These are phyloP conservation scores for Cucurbita argyrosperma DNA, from an alignment of 306 rosid species.

Conservation along the genomic window DNA sequence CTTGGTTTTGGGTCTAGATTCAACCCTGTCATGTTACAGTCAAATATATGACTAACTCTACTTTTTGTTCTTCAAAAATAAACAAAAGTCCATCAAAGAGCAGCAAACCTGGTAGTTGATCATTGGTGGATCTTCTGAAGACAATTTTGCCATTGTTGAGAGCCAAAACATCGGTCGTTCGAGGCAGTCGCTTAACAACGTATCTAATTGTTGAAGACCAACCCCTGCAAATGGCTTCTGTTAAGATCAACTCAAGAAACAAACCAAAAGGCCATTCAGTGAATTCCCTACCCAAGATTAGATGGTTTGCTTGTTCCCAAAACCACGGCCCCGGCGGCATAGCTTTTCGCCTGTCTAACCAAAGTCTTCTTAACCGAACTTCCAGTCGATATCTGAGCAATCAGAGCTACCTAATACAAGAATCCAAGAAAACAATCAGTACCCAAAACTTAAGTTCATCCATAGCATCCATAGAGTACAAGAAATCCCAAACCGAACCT, in stretches of 20 bases:
- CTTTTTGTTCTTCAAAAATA: neutral
- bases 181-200: slow-evolving; percentile 49
- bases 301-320: slow-evolving; percentile 33
- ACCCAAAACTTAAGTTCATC: neutral
- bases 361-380: slow-evolving; percentile 34
- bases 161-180: slow-evolving; percentile 50
- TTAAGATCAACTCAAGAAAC: slow-evolving; percentile 15
- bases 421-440: slow-evolving; percentile 5
- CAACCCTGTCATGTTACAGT: slow-evolving; percentile 25
- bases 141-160: slow-evolving; percentile 51
- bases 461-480: neutral
- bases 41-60: neutral
- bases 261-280: neutral
- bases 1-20: slow-evolving; percentile 44
- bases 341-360: slow-evolving; percentile 55
- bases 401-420: slow-evolving; percentile 48
- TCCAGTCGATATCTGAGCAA: slow-evolving; percentile 44
- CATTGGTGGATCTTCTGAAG: slow-evolving; percentile 44
- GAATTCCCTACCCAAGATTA: slow-evolving; percentile 35
- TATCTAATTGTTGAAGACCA: slow-evolving; percentile 51
- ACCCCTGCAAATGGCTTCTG: slow-evolving; percentile 29
- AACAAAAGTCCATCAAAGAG: neutral
- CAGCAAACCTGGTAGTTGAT: slow-evolving; percentile 56
- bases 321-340: slow-evolving; percentile 51
- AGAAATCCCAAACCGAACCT: slow-evolving; percentile 26